These are phyloP conservation scores for Lentinula detonsa DNA, from an alignment of 768 basidiomycete species.

Conservation along the genomic window DNA sequence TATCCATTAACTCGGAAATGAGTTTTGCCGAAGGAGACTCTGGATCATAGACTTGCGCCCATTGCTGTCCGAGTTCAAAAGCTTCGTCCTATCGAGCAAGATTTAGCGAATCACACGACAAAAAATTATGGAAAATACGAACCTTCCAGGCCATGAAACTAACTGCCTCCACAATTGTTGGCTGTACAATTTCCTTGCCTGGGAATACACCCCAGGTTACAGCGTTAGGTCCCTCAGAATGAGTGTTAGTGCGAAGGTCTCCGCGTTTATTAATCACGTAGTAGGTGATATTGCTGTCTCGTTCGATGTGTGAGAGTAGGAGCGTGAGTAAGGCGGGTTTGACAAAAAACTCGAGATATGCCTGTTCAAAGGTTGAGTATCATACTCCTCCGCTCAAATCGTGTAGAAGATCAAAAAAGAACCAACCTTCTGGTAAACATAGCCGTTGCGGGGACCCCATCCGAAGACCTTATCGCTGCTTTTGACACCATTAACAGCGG, in stretches of 20 bases:
- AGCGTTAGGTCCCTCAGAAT: conserved; percentile 95
- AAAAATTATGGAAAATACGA: conserved; percentile 12
- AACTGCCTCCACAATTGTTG: conserved; percentile 94
- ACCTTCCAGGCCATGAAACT: conserved; percentile 99
- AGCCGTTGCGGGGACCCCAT: conserved; percentile 93
- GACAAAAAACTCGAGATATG: conserved; percentile 95
- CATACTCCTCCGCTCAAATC: not conserved
- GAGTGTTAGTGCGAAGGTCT: conserved; percentile 90
- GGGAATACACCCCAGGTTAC: conserved; percentile 99
- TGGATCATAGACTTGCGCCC: conserved; percentile 82
- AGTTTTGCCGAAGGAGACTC: conserved; percentile 70
- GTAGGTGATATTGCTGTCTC: conserved; percentile 87
- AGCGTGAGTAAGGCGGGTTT: conserved; percentile 64
- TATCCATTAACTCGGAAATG: conserved; percentile 75
- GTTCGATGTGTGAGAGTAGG: conserved; percentile 77
- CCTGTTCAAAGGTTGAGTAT: conserved; percentile 36
- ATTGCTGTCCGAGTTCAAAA: conserved; percentile 85
- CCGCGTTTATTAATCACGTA: conserved; percentile 96
- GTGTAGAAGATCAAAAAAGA: not conserved
- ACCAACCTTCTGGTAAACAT: conserved; percentile 88
- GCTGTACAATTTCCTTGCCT: conserved; percentile 93
- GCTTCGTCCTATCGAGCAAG: conserved; percentile 73
- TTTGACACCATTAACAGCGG: conserved; percentile 84
- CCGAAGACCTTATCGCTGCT: conserved; percentile 85
- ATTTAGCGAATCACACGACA: conserved; percentile 5